Base-by-base conservation (phyloP, 1,139 yeast species). In the Geotrichum phurueaensis region DNA sequence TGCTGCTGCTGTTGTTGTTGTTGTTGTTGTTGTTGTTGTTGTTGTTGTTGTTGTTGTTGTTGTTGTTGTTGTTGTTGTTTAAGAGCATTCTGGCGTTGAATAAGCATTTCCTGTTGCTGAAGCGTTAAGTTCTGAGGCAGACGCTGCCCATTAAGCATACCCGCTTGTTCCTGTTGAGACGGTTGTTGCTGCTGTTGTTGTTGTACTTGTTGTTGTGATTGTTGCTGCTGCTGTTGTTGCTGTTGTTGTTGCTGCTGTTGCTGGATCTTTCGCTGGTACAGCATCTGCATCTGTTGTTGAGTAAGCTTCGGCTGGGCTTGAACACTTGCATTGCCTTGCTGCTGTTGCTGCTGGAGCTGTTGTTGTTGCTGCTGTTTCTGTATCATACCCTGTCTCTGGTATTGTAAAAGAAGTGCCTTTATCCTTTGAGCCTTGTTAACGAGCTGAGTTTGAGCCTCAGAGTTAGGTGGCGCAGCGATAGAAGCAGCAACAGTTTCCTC, bases 91-190 rank as follows among this genome's bases (percentile, higher is more conserved):
- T 86, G 84, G 65, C 81, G 83, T 61, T 74, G 77, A 22, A 87
- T 81, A 63, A 89, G 76, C 69, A 84, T 66, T 57, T 68, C 68
- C 23, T 73, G 86, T 53, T 84, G 84, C 55, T 85, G 83, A 66
- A 85, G 89, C 49, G 75, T 76, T 18, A 52, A 22, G 55, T 55
- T 53, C 49, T 27, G 59, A 48, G 55, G 27, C 31, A 50, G 43
- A 15, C 51, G 57, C 33, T 61, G 53, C 33, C 53, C 56, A 18
- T 53, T 51, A 54, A 36, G 39, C 56, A 54, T 60, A 60, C 25
- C 52, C 18, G 23, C 36, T 29, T 53, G 60, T 20, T 23, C 54
- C 33, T 53, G 60, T 22, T 57, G 56, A 54, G 67, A 66, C 50
- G 61, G 69, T 47, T 65, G 66, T 36, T 65, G 70, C 45, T 60